These are phyloP conservation scores for Megacollybia platyphylla DNA, from an alignment of 1,284 basidiomycete genomes.

Conservation along the genomic window DNA sequence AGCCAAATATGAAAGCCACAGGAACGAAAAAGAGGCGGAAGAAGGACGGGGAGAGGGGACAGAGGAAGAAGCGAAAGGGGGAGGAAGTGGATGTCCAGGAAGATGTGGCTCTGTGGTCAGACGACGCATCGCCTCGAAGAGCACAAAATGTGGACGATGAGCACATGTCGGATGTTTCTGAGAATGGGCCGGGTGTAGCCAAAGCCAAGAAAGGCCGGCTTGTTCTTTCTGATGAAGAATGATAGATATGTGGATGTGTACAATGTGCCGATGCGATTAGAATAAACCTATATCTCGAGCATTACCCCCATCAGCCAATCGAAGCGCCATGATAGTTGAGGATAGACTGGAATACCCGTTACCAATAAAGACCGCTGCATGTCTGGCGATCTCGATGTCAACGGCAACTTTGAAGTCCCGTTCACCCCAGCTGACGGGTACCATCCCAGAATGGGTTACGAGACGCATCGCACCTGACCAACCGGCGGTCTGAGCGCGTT, in stretches of 20 bases:
- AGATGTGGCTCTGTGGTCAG: slow-evolving; percentile 3
- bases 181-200: neutral
- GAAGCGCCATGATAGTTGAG: slow-evolving; percentile 26
- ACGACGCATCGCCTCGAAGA: neutral
- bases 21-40: slow-evolving; percentile 60
- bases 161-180: neutral
- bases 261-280: slow-evolving; percentile 6
- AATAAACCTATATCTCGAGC: slow-evolving; percentile 22
- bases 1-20: slow-evolving; percentile 46
- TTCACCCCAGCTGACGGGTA: slow-evolving; percentile 22
- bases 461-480: slow-evolving; percentile 24
- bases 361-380: slow-evolving; percentile 27
- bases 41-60: slow-evolving; percentile 17
- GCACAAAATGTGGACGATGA: neutral
- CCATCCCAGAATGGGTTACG: slow-evolving; percentile 23
- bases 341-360: slow-evolving; percentile 33
- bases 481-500: slow-evolving; percentile 17
- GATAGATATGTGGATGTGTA: too few relatives aligned
- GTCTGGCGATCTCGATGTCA: slow-evolving; percentile 28
- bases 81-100: slow-evolving; percentile 1
- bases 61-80: slow-evolving; percentile 12
- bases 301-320: slow-evolving; percentile 21
- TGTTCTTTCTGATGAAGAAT: slow-evolving; percentile 8
- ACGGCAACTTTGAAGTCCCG: slow-evolving; percentile 27
- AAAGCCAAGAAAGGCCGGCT: slow-evolving; percentile 5